Percentiles rank a stretch among this genome's conserved stretches.
Evolutionary conservation across 345 rosid genomes (phyloP).

Genomic region (Populus simonii): DNA sequence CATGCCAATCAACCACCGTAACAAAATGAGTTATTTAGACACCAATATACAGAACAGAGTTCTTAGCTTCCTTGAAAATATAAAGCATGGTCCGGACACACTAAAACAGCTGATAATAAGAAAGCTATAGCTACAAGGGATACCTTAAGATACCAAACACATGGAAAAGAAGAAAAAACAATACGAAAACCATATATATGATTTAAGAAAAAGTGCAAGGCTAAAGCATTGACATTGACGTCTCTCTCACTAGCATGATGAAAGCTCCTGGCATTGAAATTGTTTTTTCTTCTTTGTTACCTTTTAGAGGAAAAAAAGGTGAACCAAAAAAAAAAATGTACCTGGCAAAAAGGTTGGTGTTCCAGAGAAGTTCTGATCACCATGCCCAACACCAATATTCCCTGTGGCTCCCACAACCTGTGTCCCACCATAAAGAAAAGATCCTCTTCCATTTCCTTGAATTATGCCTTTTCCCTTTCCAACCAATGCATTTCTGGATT

Average conservation of each 20-base stretch:
- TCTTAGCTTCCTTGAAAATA: background rate
- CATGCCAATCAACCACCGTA: slow-evolving; percentile 20
- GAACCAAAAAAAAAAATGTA: slow-evolving; percentile 22
- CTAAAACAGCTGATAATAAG: background rate
- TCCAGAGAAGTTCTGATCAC: slow-evolving; percentile 72
- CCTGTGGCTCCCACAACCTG: slow-evolving; percentile 67
- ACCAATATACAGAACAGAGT: background rate
- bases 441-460: slow-evolving; percentile 67
- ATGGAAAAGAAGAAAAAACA: background rate
- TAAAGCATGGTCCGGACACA: background rate
- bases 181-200: background rate
- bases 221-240: background rate
- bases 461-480: slow-evolving; percentile 62
- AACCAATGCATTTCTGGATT: slow-evolving; percentile 50
- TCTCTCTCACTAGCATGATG: background rate
- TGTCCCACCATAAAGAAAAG: slow-evolving; percentile 65
- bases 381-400: slow-evolving; percentile 54
- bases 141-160: background rate
- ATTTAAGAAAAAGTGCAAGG: no score
- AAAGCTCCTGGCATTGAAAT: background rate
- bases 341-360: slow-evolving; percentile 68
- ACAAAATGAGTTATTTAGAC: background rate
- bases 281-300: background rate
- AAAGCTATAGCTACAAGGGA: background rate
- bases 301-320: background rate